A percentile compares a stretch with the other conserved stretches of the same genome.
Conservation (phyloP, 2,329 filamentous ascomycete species). For the Cyphellophora attinorum region DNA sequence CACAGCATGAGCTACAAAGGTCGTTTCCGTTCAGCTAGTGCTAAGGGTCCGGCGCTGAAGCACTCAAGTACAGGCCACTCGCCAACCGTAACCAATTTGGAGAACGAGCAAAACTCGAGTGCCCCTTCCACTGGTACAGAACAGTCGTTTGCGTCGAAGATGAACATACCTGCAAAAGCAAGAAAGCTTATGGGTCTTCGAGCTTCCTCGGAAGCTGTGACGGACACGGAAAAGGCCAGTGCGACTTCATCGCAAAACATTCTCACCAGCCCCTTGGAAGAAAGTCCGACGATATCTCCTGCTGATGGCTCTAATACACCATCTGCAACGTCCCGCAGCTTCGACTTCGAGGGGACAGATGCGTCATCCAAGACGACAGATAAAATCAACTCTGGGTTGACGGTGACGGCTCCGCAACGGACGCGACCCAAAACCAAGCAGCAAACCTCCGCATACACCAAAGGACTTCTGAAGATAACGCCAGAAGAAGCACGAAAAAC, state of each 20-base stretch:
- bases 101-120: slow-evolving; percentile 25
- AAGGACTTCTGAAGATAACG: slow-evolving; percentile 69
- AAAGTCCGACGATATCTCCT: slow-evolving; percentile 51
- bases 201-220: slow-evolving; percentile 68
- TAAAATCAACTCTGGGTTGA: slow-evolving; percentile 36
- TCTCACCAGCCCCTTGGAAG: slow-evolving; percentile 37
- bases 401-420: slow-evolving; percentile 38
- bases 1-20: slow-evolving; percentile 46
- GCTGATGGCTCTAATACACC: slow-evolving; percentile 66
- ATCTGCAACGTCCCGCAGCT: slow-evolving; percentile 55
- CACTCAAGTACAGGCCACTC: slow-evolving; percentile 31
- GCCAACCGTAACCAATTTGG: slow-evolving; percentile 49
- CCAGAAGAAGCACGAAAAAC: slow-evolving; percentile 75
- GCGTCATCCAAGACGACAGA: slow-evolving; percentile 39
- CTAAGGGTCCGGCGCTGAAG: slow-evolving; percentile 37
- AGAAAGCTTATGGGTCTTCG: slow-evolving; percentile 61
- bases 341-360: slow-evolving; percentile 70
- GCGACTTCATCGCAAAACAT: slow-evolving; percentile 29
- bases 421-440: slow-evolving; percentile 67
- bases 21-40: slow-evolving; percentile 52
- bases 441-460: slow-evolving; percentile 85
- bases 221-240: slow-evolving; percentile 42
- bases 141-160: slow-evolving; percentile 37
- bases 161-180: slow-evolving; percentile 48
- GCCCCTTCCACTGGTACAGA: slow-evolving; percentile 38